Conservation (phyloP, 257 asterid species). For the Nicotiana obtusifolia region DNA sequence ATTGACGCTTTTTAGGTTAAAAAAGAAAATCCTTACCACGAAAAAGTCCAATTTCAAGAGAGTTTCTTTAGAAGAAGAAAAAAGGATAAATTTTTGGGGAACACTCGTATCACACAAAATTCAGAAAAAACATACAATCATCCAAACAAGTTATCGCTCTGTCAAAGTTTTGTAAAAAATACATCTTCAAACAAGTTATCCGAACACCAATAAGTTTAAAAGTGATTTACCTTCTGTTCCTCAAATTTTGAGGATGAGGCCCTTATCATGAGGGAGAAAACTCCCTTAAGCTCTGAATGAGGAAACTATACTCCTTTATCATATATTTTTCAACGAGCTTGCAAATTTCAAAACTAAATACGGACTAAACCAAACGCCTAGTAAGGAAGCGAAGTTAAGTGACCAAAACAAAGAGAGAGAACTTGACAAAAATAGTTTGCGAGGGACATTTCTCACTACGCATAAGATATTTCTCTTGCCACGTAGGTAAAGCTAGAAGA, state of each 20-base stretch:
- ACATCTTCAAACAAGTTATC: too few relatives aligned
- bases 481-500: neutral
- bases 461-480: neutral
- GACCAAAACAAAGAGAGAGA: neutral
- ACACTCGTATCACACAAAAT: too few relatives aligned
- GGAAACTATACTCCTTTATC: neutral
- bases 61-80: too few relatives aligned
- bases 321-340: neutral
- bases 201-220: neutral
- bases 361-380: neutral
- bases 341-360: neutral
- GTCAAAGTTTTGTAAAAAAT: too few relatives aligned
- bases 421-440: neutral
- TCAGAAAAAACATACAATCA: too few relatives aligned
- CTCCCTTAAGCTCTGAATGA: neutral
- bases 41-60: too few relatives aligned
- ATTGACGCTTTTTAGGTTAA: too few relatives aligned
- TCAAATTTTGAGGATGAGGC: neutral
- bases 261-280: too few relatives aligned
- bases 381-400: neutral
- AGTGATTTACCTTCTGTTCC: neutral
- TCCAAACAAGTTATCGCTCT: too few relatives aligned
- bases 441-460: neutral
- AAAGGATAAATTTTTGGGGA: too few relatives aligned
- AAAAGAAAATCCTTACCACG: too few relatives aligned